Evolutionary conservation across 228 moss, liverwort and hornwort genomes (phyloP).

Genomic region (Sphagnum magellanicum): DNA sequence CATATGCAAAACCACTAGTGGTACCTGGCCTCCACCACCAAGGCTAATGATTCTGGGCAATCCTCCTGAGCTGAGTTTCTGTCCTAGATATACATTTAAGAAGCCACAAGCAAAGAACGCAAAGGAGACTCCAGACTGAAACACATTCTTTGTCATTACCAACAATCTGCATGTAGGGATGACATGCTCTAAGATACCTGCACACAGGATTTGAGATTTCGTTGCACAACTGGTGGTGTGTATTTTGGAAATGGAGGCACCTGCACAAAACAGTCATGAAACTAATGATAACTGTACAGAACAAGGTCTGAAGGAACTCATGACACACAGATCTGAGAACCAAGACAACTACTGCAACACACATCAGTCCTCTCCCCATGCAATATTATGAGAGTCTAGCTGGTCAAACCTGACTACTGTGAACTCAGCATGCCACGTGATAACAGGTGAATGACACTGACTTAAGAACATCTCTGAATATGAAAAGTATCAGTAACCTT

Average conservation of each 20-base stretch:
- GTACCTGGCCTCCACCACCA: background rate
- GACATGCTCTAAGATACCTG: conserved; percentile 39
- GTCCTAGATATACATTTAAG: too few species aligned
- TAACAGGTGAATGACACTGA: background rate
- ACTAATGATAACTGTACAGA: background rate
- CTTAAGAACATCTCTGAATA: too few species aligned
- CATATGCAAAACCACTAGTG: background rate
- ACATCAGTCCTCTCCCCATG: background rate
- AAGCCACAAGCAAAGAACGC: too few species aligned
- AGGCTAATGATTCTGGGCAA: too few species aligned
- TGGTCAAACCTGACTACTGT: too few species aligned
- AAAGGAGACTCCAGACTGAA: too few species aligned
- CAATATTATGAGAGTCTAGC: too few species aligned
- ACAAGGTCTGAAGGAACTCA: background rate
- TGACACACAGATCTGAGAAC: background rate
- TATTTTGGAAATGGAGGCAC: conserved; percentile 97
- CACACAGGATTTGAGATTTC: conserved; percentile 90
- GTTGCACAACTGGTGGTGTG: conserved; percentile 77
- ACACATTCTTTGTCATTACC: too few species aligned
- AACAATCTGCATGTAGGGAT: too few species aligned
- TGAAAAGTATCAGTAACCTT: conserved; percentile 1
- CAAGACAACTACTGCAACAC: background rate
- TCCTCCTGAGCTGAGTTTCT: too few species aligned
- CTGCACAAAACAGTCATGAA: conserved; percentile 30
- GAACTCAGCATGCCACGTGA: background rate